Percentiles rank a stretch among this genome's conserved stretches.
Evolutionary conservation across 192 early-diverging fungal genomes (phyloP).

Genomic region (Umbelopsis sp.): DNA sequence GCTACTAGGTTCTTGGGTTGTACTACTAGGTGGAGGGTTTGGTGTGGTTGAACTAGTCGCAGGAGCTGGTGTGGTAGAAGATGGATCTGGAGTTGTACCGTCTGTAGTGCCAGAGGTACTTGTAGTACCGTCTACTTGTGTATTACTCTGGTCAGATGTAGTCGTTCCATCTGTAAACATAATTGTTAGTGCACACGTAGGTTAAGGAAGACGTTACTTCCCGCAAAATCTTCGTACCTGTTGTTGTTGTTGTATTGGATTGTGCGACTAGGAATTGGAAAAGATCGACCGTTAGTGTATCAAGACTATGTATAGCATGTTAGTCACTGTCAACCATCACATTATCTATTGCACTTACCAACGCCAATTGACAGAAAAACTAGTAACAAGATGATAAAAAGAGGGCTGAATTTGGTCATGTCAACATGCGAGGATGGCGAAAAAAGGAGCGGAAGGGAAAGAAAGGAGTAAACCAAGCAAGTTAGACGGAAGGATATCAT

Average conservation of each 20-base stretch:
- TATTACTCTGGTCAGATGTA: not conserved
- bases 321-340: not conserved
- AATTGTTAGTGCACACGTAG: not conserved
- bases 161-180: not conserved
- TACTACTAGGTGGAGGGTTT: not conserved
- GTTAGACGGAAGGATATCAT: not conserved
- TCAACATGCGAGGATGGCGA: conserved; percentile 1
- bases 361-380: not conserved
- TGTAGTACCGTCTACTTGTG: not conserved
- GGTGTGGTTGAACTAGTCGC: not conserved
- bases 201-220: no score
- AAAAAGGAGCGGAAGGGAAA: conserved; percentile 3
- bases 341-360: not conserved
- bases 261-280: not conserved
- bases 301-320: no score
- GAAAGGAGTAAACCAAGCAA: not conserved
- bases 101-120: not conserved
- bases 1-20: no score
- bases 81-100: not conserved
- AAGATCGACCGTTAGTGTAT: not conserved
- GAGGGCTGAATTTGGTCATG: not conserved
- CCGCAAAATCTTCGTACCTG: no score
- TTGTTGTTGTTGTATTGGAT: no score
- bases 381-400: not conserved
- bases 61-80: not conserved